Conservation (phyloP, 1,284 basidiomycete genomes). For the Pyrrhoderma noxium region DNA sequence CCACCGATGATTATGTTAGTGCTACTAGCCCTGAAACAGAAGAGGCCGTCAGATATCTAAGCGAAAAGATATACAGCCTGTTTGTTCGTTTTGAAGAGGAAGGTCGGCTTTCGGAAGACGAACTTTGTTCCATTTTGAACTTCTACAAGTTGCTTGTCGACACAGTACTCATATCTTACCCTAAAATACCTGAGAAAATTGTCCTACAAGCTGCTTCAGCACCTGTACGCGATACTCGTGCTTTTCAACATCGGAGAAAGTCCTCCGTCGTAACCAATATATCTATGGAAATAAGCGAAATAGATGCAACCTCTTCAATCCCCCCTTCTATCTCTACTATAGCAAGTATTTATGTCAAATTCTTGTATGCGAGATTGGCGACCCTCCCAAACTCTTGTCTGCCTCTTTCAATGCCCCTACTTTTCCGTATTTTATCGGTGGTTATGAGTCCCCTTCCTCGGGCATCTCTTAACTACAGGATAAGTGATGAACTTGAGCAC, state of each 20-base stretch:
- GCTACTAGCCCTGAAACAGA: constrained; percentile 50
- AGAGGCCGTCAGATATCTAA: constrained; percentile 49
- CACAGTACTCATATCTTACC: constrained; percentile 35
- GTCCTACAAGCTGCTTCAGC: too few species aligned
- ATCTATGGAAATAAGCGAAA: too few species aligned
- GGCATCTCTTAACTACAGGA: constrained; percentile 35
- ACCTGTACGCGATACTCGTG: too few species aligned
- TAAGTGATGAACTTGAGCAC: constrained; percentile 36
- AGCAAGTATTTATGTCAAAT: constrained; percentile 53
- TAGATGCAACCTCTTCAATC: constrained; percentile 20
- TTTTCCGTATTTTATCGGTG: constrained; percentile 62
- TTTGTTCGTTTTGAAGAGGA: constrained; percentile 44
- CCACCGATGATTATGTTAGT: constrained; percentile 46
- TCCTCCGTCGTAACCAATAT: too few species aligned
- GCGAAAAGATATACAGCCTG: constrained; percentile 47
- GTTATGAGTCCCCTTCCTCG: constrained; percentile 58
- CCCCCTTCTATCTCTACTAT: constrained; percentile 53
- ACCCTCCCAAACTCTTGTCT: constrained; percentile 48
- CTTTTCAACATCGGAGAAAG: too few species aligned
- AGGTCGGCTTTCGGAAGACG: constrained; percentile 51
- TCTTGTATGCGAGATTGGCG: constrained; percentile 52
- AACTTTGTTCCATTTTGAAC: constrained; percentile 42
- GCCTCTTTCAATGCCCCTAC: constrained; percentile 49
- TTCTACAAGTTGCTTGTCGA: constrained; percentile 56
- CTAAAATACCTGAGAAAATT: too few species aligned